Percentiles rank a stretch among this genome's conserved stretches.
Evolutionary conservation across 208 protist species (phyloP).

Genomic region (Crithidia mellificae): DNA sequence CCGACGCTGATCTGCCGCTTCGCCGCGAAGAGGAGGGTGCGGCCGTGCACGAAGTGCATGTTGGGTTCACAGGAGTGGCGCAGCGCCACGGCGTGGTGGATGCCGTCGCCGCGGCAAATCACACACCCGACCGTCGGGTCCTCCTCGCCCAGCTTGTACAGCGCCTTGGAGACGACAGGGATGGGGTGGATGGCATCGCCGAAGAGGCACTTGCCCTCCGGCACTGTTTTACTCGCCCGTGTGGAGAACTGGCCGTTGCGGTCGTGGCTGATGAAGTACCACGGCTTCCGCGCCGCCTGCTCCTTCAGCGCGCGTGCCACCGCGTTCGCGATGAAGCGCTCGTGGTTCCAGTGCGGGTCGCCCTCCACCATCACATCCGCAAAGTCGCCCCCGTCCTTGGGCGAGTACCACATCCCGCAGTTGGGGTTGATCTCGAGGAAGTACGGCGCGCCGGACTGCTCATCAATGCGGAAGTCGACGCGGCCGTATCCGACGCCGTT

Average conservation of each 20-base stretch:
- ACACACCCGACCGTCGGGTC: slow-evolving; percentile 78
- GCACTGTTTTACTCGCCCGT: slow-evolving; percentile 71
- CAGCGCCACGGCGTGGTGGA: slow-evolving; percentile 74
- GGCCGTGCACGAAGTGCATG: slow-evolving; percentile 81
- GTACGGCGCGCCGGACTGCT: slow-evolving; percentile 60
- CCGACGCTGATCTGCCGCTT: slow-evolving; percentile 81
- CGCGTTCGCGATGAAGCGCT: slow-evolving; percentile 73
- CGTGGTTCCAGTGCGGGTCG: slow-evolving; percentile 81
- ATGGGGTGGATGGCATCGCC: slow-evolving; percentile 69
- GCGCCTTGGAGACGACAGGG: slow-evolving; percentile 72
- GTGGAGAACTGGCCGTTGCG: slow-evolving; percentile 77
- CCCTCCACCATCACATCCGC: slow-evolving; percentile 82
- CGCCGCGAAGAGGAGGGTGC: slow-evolving; percentile 74
- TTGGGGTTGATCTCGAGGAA: slow-evolving; percentile 93
- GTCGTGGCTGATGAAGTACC: slow-evolving; percentile 88
- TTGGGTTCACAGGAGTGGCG: slow-evolving; percentile 92
- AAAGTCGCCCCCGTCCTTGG: slow-evolving; percentile 84
- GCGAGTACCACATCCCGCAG: slow-evolving; percentile 89
- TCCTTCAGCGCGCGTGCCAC: slow-evolving; percentile 60
- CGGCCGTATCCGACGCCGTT: slow-evolving; percentile 87
- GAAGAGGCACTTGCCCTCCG: slow-evolving; percentile 71
- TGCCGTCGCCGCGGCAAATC: slow-evolving; percentile 66
- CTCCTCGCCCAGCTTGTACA: slow-evolving; percentile 77
- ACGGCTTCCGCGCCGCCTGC: slow-evolving; percentile 70
- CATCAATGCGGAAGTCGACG: slow-evolving; percentile 87